A percentile compares a stretch with the other conserved stretches of the same genome.
These are phyloP conservation scores for Pichia sp. DNA, from an alignment of 1,139 yeast species.

Conservation along the genomic window DNA sequence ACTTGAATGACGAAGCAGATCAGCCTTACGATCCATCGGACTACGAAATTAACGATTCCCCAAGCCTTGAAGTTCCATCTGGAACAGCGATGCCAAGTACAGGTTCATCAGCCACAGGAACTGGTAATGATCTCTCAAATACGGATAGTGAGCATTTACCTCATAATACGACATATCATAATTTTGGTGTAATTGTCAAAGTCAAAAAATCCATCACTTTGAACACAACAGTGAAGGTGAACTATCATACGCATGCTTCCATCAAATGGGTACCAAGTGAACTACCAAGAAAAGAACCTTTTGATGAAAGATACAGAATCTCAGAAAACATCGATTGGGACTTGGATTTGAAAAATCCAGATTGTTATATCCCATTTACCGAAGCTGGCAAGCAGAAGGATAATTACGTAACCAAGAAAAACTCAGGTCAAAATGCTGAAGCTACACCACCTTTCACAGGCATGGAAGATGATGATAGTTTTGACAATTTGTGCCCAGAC, in stretches of 20 bases:
- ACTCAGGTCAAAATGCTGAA: not conserved
- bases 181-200: slow-evolving; percentile 24
- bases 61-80: not conserved
- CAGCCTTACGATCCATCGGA: slow-evolving; percentile 3
- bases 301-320: slow-evolving; percentile 24
- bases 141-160: not conserved
- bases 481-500: not conserved
- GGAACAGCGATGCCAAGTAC: not conserved
- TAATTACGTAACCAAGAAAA: not conserved
- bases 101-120: not conserved
- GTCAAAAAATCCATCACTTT: slow-evolving; percentile 20
- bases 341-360: slow-evolving; percentile 23
- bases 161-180: slow-evolving; percentile 22
- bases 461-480: slow-evolving; percentile 3
- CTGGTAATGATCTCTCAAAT: not conserved
- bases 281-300: slow-evolving; percentile 18
- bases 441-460: not conserved
- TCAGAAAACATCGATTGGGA: slow-evolving; percentile 26
- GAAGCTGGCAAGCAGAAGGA: not conserved
- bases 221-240: slow-evolving; percentile 20
- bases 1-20: slow-evolving; percentile 1
- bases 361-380: slow-evolving; percentile 26
- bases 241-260: slow-evolving; percentile 22
- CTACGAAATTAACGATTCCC: not conserved
- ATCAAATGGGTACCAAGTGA: slow-evolving; percentile 22